Evolutionary conservation across 306 rosid species (phyloP).

Genomic region (Argentina anserina): DNA sequence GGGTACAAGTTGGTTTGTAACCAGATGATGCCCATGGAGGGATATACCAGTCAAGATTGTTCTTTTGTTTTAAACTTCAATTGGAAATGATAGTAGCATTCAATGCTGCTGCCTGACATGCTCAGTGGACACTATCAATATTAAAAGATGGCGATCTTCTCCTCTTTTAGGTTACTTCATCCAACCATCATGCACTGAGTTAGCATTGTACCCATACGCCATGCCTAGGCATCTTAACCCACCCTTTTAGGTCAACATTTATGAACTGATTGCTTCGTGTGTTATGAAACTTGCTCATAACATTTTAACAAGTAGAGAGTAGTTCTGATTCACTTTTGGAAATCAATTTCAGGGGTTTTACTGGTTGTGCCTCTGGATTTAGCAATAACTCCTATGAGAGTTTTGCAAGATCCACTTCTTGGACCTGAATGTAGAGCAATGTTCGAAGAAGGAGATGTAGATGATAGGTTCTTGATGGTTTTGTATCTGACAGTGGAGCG

Average conservation of each 20-base stretch:
- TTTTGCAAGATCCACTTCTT: constrained; percentile 81
- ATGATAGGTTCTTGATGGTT: constrained; percentile 82
- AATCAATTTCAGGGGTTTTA: constrained; percentile 50
- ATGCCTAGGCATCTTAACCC: not conserved
- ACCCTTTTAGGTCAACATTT: not conserved
- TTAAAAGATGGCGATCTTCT: not conserved
- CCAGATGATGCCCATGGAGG: not conserved
- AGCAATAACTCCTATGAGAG: constrained; percentile 97
- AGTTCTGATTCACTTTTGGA: not conserved
- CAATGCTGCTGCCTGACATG: not conserved
- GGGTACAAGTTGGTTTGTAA: not conserved
- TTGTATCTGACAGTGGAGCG: constrained; percentile 76
- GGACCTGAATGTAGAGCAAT: constrained; percentile 85
- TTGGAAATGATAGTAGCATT: not conserved
- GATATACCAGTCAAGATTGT: not conserved
- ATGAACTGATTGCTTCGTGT: not conserved
- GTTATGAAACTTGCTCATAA: not conserved
- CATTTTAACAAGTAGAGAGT: constrained; percentile 4
- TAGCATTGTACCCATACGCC: not conserved
- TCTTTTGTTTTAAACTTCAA: not conserved
- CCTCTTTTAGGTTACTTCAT: not conserved
- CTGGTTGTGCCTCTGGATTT: constrained; percentile 84
- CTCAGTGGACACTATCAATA: not conserved
- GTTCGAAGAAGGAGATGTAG: constrained; percentile 93
- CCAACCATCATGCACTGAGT: not conserved